Conservation (phyloP, 352 stramenopile genomes). For the Phytopythium chamaehyphon region DNA sequence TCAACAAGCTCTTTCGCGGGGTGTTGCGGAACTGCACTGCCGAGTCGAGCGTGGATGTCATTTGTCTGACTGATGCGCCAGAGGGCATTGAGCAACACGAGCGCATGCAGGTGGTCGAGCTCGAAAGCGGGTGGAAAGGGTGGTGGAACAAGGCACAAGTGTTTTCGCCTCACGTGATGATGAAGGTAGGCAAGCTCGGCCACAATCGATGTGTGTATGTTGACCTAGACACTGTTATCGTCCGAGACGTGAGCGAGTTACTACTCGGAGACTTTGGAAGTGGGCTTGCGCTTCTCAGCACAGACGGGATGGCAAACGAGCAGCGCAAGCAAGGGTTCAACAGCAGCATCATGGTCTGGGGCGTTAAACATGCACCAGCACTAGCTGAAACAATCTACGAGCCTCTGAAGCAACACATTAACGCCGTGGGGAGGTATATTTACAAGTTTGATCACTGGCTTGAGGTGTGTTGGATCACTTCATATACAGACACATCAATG, state of each 20-base stretch:
- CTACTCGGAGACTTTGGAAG: background rate
- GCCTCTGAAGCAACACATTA: slow-evolving; percentile 36
- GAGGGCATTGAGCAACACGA: slow-evolving; percentile 24
- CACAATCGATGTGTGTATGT: slow-evolving; percentile 38
- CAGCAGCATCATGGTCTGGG: slow-evolving; percentile 72
- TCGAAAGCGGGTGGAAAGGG: slow-evolving; percentile 35
- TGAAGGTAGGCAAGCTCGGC: slow-evolving; percentile 22
- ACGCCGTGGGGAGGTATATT: slow-evolving; percentile 38
- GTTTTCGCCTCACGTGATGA: slow-evolving; percentile 30
- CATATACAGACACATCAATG: no score
- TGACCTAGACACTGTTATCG: slow-evolving; percentile 77
- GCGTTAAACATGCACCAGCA: slow-evolving; percentile 9
- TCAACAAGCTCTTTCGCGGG: slow-evolving; percentile 62
- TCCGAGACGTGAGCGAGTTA: slow-evolving; percentile 33
- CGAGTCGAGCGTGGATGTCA: slow-evolving; percentile 25
- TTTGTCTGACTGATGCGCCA: slow-evolving; percentile 69
- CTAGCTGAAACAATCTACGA: slow-evolving; percentile 22
- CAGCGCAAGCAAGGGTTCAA: slow-evolving; percentile 57
- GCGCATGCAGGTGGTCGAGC: slow-evolving; percentile 23
- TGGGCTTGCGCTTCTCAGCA: slow-evolving; percentile 41
- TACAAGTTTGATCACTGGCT: slow-evolving; percentile 90
- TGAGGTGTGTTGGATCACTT: slow-evolving; percentile 44
- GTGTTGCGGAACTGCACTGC: slow-evolving; percentile 26
- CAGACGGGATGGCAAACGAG: slow-evolving; percentile 71
- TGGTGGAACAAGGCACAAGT: slow-evolving; percentile 86